Percentiles rank a stretch among this genome's conserved stretches.
phyloP scores from a whole-genome alignment of 108 stramenopile genomes.

The Nitzschia inconspicua region DNA sequence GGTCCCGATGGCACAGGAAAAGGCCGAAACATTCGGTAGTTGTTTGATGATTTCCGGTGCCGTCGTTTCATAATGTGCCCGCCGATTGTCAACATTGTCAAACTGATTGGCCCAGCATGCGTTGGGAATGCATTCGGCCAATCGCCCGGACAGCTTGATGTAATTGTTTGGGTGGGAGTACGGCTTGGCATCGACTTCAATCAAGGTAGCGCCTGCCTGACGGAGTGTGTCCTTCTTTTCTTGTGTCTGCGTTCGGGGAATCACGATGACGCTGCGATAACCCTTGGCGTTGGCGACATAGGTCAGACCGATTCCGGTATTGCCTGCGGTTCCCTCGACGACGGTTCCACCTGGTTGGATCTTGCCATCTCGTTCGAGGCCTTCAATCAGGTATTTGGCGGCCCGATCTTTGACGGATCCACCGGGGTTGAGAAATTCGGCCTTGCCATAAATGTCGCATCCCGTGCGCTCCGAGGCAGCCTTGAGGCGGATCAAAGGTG shows the following conservation, averaged over 20 bases:
- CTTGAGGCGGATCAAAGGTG: slow-evolving; percentile 51
- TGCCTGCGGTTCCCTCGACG: slow-evolving; percentile 89
- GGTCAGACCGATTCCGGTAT: slow-evolving; percentile 83
- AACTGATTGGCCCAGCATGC: slow-evolving; percentile 80
- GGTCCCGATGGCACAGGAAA: slow-evolving; percentile 86
- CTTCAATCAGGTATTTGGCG: slow-evolving; percentile 66
- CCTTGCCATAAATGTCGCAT: slow-evolving; percentile 69
- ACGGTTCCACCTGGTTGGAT: slow-evolving; percentile 85
- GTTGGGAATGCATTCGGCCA: slow-evolving; percentile 5
- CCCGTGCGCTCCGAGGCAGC: slow-evolving; percentile 44
- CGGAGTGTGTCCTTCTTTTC: no score
- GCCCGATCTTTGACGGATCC: slow-evolving; percentile 89
- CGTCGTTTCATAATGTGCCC: slow-evolving; percentile 80
- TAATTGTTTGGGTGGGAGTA: slow-evolving; percentile 10
- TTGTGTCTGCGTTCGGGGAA: slow-evolving; percentile 8
- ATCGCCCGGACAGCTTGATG: slow-evolving; percentile 8
- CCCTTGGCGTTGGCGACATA: slow-evolving; percentile 44
- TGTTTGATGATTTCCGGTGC: slow-evolving; percentile 81
- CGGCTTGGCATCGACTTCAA: slow-evolving; percentile 14
- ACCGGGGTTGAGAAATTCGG: slow-evolving; percentile 85
- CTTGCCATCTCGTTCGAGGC: slow-evolving; percentile 64
- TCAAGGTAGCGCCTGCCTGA: no score
- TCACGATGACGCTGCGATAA: slow-evolving; percentile 56
- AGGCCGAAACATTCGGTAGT: slow-evolving; percentile 77
- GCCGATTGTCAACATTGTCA: slow-evolving; percentile 92